phyloP scores from a whole-genome alignment of 129 eudicot species.

The Escallonia rubra region DNA sequence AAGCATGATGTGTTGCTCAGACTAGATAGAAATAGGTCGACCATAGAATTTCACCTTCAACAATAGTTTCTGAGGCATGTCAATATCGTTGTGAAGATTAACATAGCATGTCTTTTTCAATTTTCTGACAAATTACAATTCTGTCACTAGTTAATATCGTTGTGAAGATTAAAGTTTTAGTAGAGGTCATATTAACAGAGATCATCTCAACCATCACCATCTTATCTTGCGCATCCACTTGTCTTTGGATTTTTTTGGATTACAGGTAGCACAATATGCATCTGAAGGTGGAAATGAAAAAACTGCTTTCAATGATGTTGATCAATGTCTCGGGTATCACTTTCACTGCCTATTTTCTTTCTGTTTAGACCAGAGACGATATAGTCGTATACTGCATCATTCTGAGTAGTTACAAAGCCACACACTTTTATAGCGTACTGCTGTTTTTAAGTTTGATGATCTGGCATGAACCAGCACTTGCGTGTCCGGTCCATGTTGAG shows the following conservation, averaged over 20 bases:
- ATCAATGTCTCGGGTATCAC: constrained; percentile 80
- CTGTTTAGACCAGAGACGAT: too few species aligned
- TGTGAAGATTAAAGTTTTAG: background rate
- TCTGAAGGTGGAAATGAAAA: constrained; percentile 66
- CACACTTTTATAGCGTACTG: too few species aligned
- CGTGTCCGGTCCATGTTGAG: too few species aligned
- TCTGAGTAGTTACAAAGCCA: too few species aligned
- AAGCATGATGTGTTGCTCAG: too few species aligned
- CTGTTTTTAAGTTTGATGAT: too few species aligned
- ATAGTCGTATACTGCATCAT: too few species aligned
- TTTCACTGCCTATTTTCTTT: background rate
- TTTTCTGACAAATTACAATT: background rate
- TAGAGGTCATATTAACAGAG: background rate
- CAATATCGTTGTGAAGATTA: background rate
- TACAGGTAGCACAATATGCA: constrained; percentile 93
- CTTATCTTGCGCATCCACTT: background rate
- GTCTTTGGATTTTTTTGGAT: constrained; percentile 7
- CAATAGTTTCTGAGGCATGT: background rate
- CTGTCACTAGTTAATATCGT: background rate
- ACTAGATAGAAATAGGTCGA: too few species aligned
- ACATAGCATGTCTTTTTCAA: background rate
- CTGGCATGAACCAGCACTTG: too few species aligned
- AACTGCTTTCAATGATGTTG: constrained; percentile 66
- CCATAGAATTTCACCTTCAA: too few species aligned
- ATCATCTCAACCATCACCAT: too few species aligned